Base-by-base conservation (phyloP, 441 rosid genomes). In the Gossypium davidsonii region DNA sequence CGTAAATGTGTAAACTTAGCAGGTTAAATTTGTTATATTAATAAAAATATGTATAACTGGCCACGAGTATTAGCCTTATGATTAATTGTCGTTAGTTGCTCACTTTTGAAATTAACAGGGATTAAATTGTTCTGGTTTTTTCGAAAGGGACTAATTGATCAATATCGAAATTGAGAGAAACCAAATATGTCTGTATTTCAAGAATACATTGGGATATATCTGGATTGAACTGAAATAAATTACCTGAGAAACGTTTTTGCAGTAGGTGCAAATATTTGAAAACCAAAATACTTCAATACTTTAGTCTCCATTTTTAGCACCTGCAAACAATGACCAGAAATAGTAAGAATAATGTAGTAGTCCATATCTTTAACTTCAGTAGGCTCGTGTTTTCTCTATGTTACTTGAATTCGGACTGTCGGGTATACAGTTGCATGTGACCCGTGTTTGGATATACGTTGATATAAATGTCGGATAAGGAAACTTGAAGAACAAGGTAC, bases 181-280 rank as follows among this genome's bases (percentile, higher is more conserved):
- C 2, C 4, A 53, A 55, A 3, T 55, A 31, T 31, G 6, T 31
- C 34, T 25, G 6, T 4, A 55, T 55, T 20, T 55, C 14, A 18
- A 55, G 59, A 55, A 11, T 55, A 8, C 39, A 28, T n/a, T 39
- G 6, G 17, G 21, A 31, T 17, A 18, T 52, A 15, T 53, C 23
- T 18, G 25, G 23, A 55, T 55, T 17, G 20, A 70, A 12, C 17
- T 26, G 10, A 55, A 58, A 39, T 74, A 34, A 34, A 34, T 34
- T 34, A 87, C 90, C 90, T 82, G 56, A 89, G 87, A 80, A 89
- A 89, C 9, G 90, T 83, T 78, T 87, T 85, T 21, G 90, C 71
- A 10, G 94, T 89, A 53, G 94, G 90, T 11, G 80, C 75, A 58
- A 64, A 85, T 34, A 89, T 56, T 60, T 85, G 86, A 71, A 87